Conservation (phyloP, 2,329 filamentous ascomycete species). For the Fusarium oligoseptatum region DNA sequence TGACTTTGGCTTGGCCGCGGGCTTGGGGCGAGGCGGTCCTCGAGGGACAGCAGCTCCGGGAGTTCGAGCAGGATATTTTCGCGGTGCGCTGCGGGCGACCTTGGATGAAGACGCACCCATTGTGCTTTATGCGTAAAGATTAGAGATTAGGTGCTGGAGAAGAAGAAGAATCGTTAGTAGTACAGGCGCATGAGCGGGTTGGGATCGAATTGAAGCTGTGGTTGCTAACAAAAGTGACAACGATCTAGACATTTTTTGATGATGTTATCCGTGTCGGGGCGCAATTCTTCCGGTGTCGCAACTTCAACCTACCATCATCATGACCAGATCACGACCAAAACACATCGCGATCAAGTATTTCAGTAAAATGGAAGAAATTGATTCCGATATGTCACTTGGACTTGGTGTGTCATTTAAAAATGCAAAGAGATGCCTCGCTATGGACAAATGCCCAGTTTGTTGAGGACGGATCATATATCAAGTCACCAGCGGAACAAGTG, state of each 20-base stretch:
- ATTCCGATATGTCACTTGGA: background rate
- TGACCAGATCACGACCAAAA: background rate
- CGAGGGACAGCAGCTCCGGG: slow-evolving; percentile 42
- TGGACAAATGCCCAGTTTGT: background rate
- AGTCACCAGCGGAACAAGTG: background rate
- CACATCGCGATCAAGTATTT: background rate
- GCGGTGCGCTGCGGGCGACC: slow-evolving; percentile 54
- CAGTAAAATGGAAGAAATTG: background rate
- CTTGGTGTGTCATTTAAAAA: background rate
- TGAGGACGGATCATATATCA: background rate
- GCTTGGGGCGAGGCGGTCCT: slow-evolving; percentile 32
- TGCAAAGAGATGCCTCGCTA: background rate
- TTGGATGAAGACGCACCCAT: slow-evolving; percentile 64
- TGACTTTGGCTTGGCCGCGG: slow-evolving; percentile 20
- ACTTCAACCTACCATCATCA: background rate
- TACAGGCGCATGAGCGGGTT: slow-evolving; percentile 3
- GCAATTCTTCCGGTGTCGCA: slow-evolving; percentile 40
- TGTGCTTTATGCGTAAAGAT: background rate
- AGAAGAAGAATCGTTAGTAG: background rate
- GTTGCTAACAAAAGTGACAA: slow-evolving; percentile 14
- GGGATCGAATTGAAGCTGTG: background rate
- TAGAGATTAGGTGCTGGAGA: background rate
- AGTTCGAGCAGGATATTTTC: slow-evolving; percentile 60
- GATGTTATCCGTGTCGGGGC: slow-evolving; percentile 38
- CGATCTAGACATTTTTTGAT: slow-evolving; percentile 21